Evolutionary conservation across 345 rosid species (phyloP), one percentile per base, ranked within the genome.

Genomic region (Luvunga scandens): DNA sequence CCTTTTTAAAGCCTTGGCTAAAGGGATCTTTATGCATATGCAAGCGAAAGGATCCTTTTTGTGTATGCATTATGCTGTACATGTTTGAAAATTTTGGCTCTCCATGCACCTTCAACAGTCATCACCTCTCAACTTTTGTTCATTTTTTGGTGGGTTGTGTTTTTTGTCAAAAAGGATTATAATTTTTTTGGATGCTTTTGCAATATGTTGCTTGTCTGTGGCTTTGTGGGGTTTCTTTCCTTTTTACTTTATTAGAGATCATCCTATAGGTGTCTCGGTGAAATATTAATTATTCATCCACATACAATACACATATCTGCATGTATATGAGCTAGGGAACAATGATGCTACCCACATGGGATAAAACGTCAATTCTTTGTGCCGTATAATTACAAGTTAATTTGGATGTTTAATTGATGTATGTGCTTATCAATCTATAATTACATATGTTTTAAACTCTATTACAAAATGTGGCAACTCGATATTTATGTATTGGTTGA

Each of bases 61-160:
- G 24, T 4, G 0, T 2, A 16, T 30, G 70, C 50, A 45, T 45
- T 13, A 13, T 12, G 50, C 16, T 45, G 18, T 3, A 45, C 0
- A 27, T 67, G 74, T 76, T 71, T 72, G 71, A 70, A 79, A 59
- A 42, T 76, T 50, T 73, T 76, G 73, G 60, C 38, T 67, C 62
- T 48, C 30, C 60, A 39, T 9, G 45, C 45, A 30, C 18, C 50
- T 45, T 45, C 50, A 45, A 12, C 50, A 0, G 16, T 0, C 50
- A 13, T 45, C 50, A 45, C 5, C 5, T 45, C 18, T 42, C 9
- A 4, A 12, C 24, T 66, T 53, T 57, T 60, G 73, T 69, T 39
- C 69, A 55, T 57, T 25, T 73, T 71, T 73, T 69, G 78, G 69
- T 45, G 57, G 61, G 67, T 34, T 68, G 14, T 71, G 50, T 45